Evolutionary conservation across 1,284 basidiomycete genomes (phyloP).

Genomic region (Cryptococcus sp.): DNA sequence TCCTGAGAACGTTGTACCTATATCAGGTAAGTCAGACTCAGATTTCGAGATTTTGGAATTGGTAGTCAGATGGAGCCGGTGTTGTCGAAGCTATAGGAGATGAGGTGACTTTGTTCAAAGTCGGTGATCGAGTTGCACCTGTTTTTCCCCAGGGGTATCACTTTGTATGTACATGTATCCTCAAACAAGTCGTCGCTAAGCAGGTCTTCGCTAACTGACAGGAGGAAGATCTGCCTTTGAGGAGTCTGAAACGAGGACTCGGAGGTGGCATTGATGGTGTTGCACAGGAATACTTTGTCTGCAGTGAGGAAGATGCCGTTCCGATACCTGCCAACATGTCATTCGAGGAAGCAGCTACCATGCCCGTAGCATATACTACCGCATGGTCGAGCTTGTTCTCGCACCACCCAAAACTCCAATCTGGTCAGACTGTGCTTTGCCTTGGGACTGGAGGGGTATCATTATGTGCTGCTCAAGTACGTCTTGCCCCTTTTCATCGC

Average conservation of each 20-base stretch:
- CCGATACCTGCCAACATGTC: conserved; percentile 42
- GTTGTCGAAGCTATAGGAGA: conserved; percentile 43
- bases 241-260: conserved; percentile 27
- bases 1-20: conserved; percentile 39
- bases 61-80: conserved; percentile 42
- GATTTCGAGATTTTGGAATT: not conserved
- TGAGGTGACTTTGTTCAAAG: conserved; percentile 38
- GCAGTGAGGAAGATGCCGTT: conserved; percentile 34
- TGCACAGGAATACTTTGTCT: conserved; percentile 33
- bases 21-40: conserved; percentile 21
- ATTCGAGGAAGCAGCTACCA: conserved; percentile 44
- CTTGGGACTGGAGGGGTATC: conserved; percentile 51
- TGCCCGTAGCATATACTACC: conserved; percentile 46
- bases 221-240: conserved; percentile 38
- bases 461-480: conserved; percentile 45
- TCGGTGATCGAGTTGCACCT: conserved; percentile 43
- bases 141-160: conserved; percentile 39
- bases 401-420: conserved; percentile 39
- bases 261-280: conserved; percentile 48
- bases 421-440: conserved; percentile 48
- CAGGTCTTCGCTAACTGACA: conserved; percentile 1
- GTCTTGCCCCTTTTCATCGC: not conserved
- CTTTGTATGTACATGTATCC: conserved; percentile 29
- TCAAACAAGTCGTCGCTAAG: too few relatives aligned
- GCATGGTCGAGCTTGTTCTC: conserved; percentile 49